Evolutionary conservation across 164 flowering plant species (phyloP).

Genomic region (Aristolochia contorta): DNA sequence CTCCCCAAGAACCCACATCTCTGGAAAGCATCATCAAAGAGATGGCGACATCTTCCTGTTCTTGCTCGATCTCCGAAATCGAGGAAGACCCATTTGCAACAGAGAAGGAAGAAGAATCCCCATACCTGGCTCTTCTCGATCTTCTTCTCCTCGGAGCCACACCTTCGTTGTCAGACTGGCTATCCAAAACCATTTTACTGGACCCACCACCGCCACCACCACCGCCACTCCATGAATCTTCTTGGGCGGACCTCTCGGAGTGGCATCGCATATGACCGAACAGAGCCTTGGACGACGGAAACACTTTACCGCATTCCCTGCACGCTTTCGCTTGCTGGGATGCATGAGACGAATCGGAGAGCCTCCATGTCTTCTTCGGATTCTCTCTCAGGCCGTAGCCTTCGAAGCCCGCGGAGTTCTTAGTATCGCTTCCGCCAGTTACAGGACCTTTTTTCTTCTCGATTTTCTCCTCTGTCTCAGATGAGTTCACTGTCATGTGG

Average conservation of each 20-base stretch:
- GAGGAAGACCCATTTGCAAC: conserved; percentile 33
- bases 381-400: conserved; percentile 17
- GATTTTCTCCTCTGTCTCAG: conserved; percentile 20
- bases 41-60: conserved; percentile 66
- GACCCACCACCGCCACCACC: conserved; percentile 17
- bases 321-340: conserved; percentile 28
- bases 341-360: conserved; percentile 24
- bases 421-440: conserved; percentile 9
- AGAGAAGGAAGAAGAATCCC: conserved; percentile 19
- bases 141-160: conserved; percentile 28
- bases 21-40: conserved; percentile 82
- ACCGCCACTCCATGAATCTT: conserved; percentile 24
- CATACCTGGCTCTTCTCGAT: conserved; percentile 28
- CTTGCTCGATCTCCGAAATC: conserved; percentile 59
- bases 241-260: conserved; percentile 37
- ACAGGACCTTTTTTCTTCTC: conserved; percentile 12
- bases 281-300: conserved; percentile 65
- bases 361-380: conserved; percentile 62
- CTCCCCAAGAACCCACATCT: conserved; percentile 41
- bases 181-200: conserved; percentile 21
- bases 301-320: conserved; percentile 73
- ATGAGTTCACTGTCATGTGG: conserved; percentile 41
- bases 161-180: conserved; percentile 51
- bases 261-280: conserved; percentile 88
- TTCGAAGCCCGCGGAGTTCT: conserved; percentile 1